Conservation (phyloP, 805 yeast genomes). For the Pichia gijzeniarum region DNA sequence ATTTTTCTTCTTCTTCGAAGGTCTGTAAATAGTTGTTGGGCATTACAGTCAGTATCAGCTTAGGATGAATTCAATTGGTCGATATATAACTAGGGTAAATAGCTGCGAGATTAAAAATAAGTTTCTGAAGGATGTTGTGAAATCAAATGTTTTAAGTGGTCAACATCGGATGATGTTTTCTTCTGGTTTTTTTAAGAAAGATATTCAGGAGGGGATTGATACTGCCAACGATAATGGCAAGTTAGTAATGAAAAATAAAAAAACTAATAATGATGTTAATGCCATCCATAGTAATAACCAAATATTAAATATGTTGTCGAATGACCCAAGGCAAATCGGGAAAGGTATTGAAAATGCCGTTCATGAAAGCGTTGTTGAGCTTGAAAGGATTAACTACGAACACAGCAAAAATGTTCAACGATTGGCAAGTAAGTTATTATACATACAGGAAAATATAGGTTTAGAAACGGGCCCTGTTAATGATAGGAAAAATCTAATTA, state of each 20-base stretch:
- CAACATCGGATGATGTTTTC: no score
- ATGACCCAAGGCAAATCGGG: neutral
- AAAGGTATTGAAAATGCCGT: slow-evolving; percentile 11
- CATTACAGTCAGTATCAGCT: no score
- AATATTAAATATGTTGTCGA: slow-evolving; percentile 4
- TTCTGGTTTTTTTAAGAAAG: neutral
- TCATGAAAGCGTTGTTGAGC: slow-evolving; percentile 10
- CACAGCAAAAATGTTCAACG: slow-evolving; percentile 13
- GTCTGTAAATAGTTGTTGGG: no score
- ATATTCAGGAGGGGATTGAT: neutral
- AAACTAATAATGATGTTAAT: no score
- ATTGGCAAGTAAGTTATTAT: slow-evolving; percentile 14
- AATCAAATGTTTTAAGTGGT: no score
- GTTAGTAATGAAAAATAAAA: no score
- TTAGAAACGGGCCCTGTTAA: neutral
- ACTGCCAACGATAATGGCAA: no score
- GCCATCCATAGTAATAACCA: neutral
- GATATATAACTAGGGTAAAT: no score
- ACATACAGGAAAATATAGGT: slow-evolving; percentile 16
- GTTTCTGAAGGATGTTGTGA: no score
- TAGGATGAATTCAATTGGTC: no score
- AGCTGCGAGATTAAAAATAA: no score
- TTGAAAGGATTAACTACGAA: slow-evolving; percentile 10
- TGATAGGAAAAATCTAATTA: neutral
- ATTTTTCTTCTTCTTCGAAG: no score